These are phyloP conservation scores for Pseudocohnilembus persalinus DNA, from an alignment of 169 alveolate species.

Conservation along the genomic window DNA sequence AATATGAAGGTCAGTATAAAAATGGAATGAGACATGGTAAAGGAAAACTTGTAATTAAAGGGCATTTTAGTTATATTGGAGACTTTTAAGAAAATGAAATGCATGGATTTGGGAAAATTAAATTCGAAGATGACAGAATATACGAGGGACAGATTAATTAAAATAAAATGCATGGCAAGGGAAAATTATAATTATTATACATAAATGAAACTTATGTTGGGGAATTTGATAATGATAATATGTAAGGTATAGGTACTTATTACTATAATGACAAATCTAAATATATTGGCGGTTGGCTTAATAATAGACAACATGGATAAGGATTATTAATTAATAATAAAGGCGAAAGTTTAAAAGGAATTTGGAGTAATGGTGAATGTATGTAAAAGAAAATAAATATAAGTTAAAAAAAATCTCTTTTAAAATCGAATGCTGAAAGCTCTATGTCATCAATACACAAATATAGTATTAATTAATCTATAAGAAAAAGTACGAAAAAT, in stretches of 20 bases:
- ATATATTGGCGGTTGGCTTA: neutral
- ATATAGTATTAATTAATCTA: neutral
- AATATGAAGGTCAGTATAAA: constrained; percentile 18
- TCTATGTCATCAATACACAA: no score
- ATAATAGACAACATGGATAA: neutral
- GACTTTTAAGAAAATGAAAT: constrained; percentile 9
- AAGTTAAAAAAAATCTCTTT: neutral
- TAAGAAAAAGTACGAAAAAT: no score
- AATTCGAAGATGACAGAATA: constrained; percentile 17
- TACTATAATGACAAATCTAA: neutral
- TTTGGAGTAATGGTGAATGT: neutral
- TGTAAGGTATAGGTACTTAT: constrained; percentile 19
- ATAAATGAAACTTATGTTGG: constrained; percentile 22
- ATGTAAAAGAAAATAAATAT: no score
- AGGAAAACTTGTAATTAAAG: constrained; percentile 21
- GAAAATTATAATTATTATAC: constrained; percentile 12
- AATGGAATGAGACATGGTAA: constrained; percentile 31
- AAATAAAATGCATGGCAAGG: constrained; percentile 27
- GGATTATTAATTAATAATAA: neutral
- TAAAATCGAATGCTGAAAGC: neutral
- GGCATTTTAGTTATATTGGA: constrained; percentile 16
- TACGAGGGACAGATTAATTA: constrained; percentile 27
- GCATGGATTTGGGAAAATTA: constrained; percentile 21
- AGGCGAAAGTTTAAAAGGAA: neutral
- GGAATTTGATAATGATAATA: constrained; percentile 19